Percentiles rank a stretch among this genome's conserved stretches.
These are phyloP conservation scores for Exophiala alcalophila DNA, from an alignment of 2,329 filamentous ascomycete species.

Conservation along the genomic window DNA sequence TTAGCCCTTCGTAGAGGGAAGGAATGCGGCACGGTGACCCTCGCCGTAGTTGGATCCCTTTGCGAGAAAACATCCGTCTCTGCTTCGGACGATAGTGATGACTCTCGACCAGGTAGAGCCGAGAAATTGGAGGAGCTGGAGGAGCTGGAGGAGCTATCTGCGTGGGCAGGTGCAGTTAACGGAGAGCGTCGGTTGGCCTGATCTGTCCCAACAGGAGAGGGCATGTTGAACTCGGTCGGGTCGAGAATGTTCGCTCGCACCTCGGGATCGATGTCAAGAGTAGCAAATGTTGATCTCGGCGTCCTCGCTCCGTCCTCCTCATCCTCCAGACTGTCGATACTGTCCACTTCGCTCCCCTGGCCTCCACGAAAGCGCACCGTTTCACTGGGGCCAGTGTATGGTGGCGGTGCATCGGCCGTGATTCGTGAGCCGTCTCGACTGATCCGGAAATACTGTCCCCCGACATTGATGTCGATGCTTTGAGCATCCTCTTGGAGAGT, in stretches of 20 bases:
- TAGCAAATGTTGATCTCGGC: constrained; percentile 14
- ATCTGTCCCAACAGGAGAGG: constrained; percentile 12
- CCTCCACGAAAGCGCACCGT: constrained; percentile 8
- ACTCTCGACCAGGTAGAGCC: too few relatives aligned
- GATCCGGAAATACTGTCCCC: constrained; percentile 34
- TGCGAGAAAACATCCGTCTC: too few relatives aligned
- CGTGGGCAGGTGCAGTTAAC: constrained; percentile 4
- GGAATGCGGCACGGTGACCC: constrained; percentile 1
- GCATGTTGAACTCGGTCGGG: constrained; percentile 16
- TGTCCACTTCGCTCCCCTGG: background rate
- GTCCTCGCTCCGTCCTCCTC: constrained; percentile 14
- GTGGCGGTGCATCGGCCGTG: constrained; percentile 29
- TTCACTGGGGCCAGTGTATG: constrained; percentile 25
- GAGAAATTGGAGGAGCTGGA: too few relatives aligned
- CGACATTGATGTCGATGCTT: constrained; percentile 34
- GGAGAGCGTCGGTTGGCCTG: constrained; percentile 10
- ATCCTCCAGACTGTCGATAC: constrained; percentile 1
- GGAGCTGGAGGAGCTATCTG: too few relatives aligned
- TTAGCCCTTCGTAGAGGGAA: constrained; percentile 26
- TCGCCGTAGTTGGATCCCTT: too few relatives aligned
- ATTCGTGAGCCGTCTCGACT: constrained; percentile 35
- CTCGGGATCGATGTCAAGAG: constrained; percentile 1
- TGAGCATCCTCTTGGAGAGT: constrained; percentile 32
- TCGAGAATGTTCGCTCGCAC: constrained; percentile 17
- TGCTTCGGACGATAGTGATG: too few relatives aligned